Percentiles rank a stretch among this genome's conserved stretches.
phyloP scores from a whole-genome alignment of 2,329 filamentous ascomycete genomes.

The Simplicillium sp. region DNA sequence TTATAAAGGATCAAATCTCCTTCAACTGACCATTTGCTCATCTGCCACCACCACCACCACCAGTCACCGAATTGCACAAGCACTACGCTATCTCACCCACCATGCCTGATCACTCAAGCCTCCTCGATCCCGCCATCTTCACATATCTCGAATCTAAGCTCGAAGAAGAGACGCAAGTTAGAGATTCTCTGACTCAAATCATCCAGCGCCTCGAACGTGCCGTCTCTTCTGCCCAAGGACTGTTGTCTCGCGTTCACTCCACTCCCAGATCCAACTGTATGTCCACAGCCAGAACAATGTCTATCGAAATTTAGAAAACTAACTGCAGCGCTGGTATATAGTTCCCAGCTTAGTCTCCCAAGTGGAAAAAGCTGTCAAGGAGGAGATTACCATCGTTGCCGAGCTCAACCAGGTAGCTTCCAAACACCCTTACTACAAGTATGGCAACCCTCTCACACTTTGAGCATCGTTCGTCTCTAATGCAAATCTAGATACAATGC shows the following conservation, averaged over 20 bases:
- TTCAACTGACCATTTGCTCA: too few species aligned
- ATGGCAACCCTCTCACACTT: slow-evolving; percentile 9
- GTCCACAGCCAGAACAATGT: slow-evolving; percentile 11
- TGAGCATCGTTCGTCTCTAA: neutral
- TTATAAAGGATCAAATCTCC: too few species aligned
- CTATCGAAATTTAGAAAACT: neutral
- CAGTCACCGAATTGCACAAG: too few species aligned
- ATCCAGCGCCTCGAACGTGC: slow-evolving; percentile 75
- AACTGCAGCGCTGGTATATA: too few species aligned
- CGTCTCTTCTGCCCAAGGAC: slow-evolving; percentile 70
- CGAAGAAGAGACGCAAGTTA: slow-evolving; percentile 74
- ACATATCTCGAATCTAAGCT: slow-evolving; percentile 79
- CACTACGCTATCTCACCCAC: slow-evolving; percentile 3
- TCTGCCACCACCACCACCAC: too few species aligned
- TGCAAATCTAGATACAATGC: slow-evolving; percentile 56
- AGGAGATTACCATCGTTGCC: slow-evolving; percentile 61
- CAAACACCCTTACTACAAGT: slow-evolving; percentile 95
- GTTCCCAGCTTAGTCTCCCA: slow-evolving; percentile 61
- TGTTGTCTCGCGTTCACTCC: slow-evolving; percentile 83
- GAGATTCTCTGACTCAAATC: slow-evolving; percentile 76
- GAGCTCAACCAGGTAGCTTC: slow-evolving; percentile 67
- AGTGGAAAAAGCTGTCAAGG: slow-evolving; percentile 61
- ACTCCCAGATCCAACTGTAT: slow-evolving; percentile 56
- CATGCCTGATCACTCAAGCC: slow-evolving; percentile 23
- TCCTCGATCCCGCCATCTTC: slow-evolving; percentile 73